These are phyloP conservation scores for Paraurostyla sp. DNA, from an alignment of 73 alveolate species.

Conservation along the genomic window DNA sequence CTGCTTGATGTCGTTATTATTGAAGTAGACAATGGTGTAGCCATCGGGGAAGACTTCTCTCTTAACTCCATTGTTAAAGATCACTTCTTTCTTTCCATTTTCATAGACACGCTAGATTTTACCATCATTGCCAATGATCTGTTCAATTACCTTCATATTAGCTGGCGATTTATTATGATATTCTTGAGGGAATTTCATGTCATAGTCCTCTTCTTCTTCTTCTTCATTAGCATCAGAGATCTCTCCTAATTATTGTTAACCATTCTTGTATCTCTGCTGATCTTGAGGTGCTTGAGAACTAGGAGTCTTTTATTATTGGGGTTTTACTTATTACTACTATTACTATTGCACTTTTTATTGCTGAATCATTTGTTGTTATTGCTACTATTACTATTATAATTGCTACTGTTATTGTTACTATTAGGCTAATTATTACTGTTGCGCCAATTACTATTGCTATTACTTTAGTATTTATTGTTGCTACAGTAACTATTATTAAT, in stretches of 20 bases:
- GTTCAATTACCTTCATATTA: constrained; percentile 26
- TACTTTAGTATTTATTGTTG: neutral
- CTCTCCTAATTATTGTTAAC: neutral
- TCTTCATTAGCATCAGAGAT: constrained; percentile 4
- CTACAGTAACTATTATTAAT: neutral
- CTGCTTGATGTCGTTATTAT: constrained; percentile 93
- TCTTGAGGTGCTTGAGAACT: too few relatives aligned
- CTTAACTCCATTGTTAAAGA: constrained; percentile 78
- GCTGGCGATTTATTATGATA: constrained; percentile 33
- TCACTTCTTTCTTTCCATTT: constrained; percentile 75
- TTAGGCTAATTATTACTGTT: neutral
- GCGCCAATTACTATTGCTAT: neutral
- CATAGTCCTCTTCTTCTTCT: constrained; percentile 42
- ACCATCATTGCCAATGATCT: constrained; percentile 51
- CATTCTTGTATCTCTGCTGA: too few relatives aligned
- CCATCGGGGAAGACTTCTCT: constrained; percentile 92
- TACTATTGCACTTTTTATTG: neutral
- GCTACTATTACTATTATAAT: neutral
- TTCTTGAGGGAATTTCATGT: constrained; percentile 57
- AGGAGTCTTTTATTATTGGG: too few relatives aligned
- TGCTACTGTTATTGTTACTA: neutral
- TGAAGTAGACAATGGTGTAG: constrained; percentile 92
- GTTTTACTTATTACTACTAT: too few relatives aligned
- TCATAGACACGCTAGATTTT: constrained; percentile 55
- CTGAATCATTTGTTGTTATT: neutral